phyloP scores from a whole-genome alignment of 169 alveolate species.

The Eimeria acervulina region DNA sequence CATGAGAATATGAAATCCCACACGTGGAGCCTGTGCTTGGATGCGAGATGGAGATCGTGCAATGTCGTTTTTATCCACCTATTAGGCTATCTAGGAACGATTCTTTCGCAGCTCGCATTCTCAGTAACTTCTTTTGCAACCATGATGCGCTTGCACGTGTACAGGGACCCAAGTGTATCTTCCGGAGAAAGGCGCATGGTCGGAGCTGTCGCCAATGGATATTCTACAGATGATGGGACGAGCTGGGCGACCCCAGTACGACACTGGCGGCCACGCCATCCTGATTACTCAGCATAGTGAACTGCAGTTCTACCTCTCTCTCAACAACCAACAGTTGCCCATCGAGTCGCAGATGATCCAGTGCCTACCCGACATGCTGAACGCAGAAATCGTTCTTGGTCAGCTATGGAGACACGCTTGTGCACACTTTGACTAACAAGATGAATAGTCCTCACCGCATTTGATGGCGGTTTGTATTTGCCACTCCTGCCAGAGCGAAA shows the following conservation, averaged over 20 bases:
- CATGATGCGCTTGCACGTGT: background rate
- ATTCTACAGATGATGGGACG: constrained; percentile 99
- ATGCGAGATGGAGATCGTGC: background rate
- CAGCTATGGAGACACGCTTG: background rate
- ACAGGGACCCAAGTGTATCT: constrained; percentile 94
- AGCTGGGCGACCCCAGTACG: constrained; percentile 99
- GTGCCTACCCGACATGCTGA: constrained; percentile 97
- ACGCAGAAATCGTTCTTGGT: constrained; percentile 97
- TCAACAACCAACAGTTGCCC: constrained; percentile 98
- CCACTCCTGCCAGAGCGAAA: background rate
- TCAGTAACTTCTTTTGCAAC: background rate
- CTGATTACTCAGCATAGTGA: constrained; percentile 97
- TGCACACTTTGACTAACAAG: background rate
- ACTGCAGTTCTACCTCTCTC: constrained; percentile 97
- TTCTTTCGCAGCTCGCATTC: background rate
- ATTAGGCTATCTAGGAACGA: background rate
- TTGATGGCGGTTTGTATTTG: background rate
- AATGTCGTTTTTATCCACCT: background rate
- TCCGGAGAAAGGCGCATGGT: constrained; percentile 98
- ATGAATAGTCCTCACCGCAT: no score
- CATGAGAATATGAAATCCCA: background rate
- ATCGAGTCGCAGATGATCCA: constrained; percentile 98
- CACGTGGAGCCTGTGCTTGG: background rate
- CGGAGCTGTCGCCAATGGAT: constrained; percentile 98
- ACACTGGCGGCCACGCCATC: constrained; percentile 99